Evolutionary conservation across 73 alveolate species (phyloP), one percentile per base, ranked within the genome.

Genomic region (Paramecium pentaurelia): DNA sequence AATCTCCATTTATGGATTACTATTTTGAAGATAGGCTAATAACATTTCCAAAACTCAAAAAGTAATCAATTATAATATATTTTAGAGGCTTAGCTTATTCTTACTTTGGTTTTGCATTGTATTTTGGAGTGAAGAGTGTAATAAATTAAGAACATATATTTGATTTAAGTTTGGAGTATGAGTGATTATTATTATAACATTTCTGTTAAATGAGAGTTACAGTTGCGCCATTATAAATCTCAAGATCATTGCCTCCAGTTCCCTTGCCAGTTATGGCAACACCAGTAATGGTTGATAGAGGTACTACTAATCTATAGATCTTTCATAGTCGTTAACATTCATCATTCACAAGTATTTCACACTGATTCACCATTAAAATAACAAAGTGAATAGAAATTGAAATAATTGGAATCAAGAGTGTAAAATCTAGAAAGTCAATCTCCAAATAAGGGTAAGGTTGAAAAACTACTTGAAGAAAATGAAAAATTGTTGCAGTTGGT

Each of bases 111-210:
- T 80, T 44, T 45, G 91, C 75, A 42, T 80, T 80, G 36, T 42
- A 49, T 12, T 80, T 20, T 34, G 91, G 91, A 44, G 73, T 80
- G 2, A 80, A 47, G 14, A 45, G 36, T 20, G 58, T 27, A 32
- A 36, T 80, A 20, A 45, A 28, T 45, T 80, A 80, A 54, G 77
- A 20, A 80, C 32, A 80, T 80, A 45, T 80, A 42, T 80, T 44
- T 80, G 91, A 80, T 80, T 80, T 80, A 42, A 80, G 91, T 80
- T 80, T 80, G 27, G 75, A 80, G 71, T 80, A 45, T 80, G 51
- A 42, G 28, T 80, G 91, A 73, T 73, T 40, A 73, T 73, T 73
- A 73, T 68, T 68, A 68, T 34, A 68, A 73, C 47, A 73, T 73
- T 73, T 73, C 87, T 73, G 84, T 64, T 64, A 64, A 64, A 64